Evolutionary conservation across 2,329 filamentous ascomycete species (phyloP).

Genomic region (Teratosphaeria destructans): DNA sequence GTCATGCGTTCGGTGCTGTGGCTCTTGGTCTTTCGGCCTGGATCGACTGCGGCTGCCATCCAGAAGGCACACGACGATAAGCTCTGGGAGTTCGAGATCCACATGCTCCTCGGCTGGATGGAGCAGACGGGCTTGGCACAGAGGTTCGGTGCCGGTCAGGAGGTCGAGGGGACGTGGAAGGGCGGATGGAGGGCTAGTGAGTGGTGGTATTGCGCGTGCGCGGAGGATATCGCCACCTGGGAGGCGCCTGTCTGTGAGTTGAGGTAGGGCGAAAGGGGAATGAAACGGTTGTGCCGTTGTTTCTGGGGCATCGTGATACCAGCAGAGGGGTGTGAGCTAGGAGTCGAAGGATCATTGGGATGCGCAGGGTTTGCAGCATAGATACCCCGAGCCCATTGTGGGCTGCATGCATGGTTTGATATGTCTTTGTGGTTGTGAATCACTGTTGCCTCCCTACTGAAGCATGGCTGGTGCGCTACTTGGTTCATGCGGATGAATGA

Average conservation of each 20-base stretch:
- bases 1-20: constrained; percentile 54
- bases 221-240: constrained; percentile 18
- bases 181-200: constrained; percentile 41
- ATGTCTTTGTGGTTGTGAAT: not conserved
- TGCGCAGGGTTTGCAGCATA: not conserved
- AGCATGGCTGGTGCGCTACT: not conserved
- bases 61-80: constrained; percentile 47
- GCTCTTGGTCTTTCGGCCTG: constrained; percentile 51
- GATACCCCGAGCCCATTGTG: not conserved
- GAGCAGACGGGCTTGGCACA: constrained; percentile 42
- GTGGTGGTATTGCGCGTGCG: constrained; percentile 56
- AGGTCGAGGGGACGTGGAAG: constrained; percentile 21
- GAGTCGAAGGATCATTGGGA: not conserved
- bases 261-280: not conserved
- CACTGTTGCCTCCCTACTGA: too few relatives aligned
- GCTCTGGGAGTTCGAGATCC: constrained; percentile 54
- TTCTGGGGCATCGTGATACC: not conserved
- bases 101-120: constrained; percentile 50
- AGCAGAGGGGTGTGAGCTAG: not conserved
- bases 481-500: too few relatives aligned
- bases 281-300: not conserved
- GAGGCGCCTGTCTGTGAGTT: constrained; percentile 4
- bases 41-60: constrained; percentile 44
- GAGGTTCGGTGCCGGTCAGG: constrained; percentile 28
- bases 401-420: not conserved